These are phyloP conservation scores for Dioscorea alata DNA, from an alignment of 106 monocot species.

Conservation along the genomic window DNA sequence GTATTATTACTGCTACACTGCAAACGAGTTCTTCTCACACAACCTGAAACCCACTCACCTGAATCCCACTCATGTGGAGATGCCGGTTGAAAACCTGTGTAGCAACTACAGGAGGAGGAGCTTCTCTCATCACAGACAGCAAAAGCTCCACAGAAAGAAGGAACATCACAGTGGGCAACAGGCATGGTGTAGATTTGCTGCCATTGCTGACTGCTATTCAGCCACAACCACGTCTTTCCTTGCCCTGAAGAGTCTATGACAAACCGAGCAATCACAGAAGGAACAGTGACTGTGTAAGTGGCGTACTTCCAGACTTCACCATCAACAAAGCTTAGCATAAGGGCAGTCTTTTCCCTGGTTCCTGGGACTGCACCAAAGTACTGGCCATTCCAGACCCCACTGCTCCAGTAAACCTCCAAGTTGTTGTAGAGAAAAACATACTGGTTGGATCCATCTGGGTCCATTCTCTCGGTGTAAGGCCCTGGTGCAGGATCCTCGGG, in stretches of 20 bases:
- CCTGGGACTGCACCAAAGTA: slow-evolving; percentile 12
- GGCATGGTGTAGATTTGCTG: slow-evolving; percentile 4
- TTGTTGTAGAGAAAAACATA: slow-evolving; percentile 20
- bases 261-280: slow-evolving; percentile 6
- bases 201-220: slow-evolving; percentile 7
- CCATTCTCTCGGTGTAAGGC: slow-evolving; percentile 10
- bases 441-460: slow-evolving; percentile 23
- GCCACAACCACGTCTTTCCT: slow-evolving; percentile 5
- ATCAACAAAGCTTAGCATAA: slow-evolving; percentile 12
- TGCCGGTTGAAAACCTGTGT: slow-evolving; percentile 5
- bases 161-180: slow-evolving; percentile 1
- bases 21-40: slow-evolving; percentile 20
- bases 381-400: slow-evolving; percentile 25
- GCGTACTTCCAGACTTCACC: slow-evolving; percentile 7
- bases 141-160: slow-evolving; percentile 8
- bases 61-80: slow-evolving; percentile 13
- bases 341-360: background rate
- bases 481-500: slow-evolving; percentile 16
- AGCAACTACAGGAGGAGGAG: background rate
- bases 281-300: slow-evolving; percentile 14
- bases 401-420: slow-evolving; percentile 15
- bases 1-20: slow-evolving; percentile 11
- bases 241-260: slow-evolving; percentile 23
- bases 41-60: slow-evolving; percentile 24
- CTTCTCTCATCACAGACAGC: background rate